A percentile compares a stretch with the other conserved stretches of the same genome.
Evolutionary conservation across 1,284 basidiomycete genomes (phyloP).

Genomic region (Taiwanofungus camphoratus): DNA sequence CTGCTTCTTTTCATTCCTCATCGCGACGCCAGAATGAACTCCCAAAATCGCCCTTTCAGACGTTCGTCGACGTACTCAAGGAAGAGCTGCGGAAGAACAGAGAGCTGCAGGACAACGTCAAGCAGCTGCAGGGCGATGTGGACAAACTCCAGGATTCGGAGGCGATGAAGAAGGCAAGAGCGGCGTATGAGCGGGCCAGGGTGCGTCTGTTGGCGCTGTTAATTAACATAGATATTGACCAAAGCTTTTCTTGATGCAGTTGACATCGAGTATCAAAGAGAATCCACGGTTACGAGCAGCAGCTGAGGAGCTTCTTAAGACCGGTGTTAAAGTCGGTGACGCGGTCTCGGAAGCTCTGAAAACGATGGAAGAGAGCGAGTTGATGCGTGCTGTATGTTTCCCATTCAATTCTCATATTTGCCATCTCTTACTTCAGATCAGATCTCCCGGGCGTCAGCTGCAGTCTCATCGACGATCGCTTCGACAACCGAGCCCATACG

Average conservation of each 20-base stretch:
- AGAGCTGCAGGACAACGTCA: constrained; percentile 93
- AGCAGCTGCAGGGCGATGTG: constrained; percentile 96
- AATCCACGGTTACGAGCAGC: constrained; percentile 90
- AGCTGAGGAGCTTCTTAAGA: constrained; percentile 85
- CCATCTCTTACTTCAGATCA: constrained; percentile 23
- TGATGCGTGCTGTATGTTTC: constrained; percentile 74
- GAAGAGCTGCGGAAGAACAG: constrained; percentile 96
- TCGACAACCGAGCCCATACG: constrained; percentile 89
- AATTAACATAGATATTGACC: constrained; percentile 5
- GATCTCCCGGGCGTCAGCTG: constrained; percentile 77
- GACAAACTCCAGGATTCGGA: constrained; percentile 96
- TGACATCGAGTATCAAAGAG: constrained; percentile 93
- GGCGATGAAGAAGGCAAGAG: constrained; percentile 89
- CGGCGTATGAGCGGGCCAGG: constrained; percentile 90
- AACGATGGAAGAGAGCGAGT: constrained; percentile 92
- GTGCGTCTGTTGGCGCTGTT: constrained; percentile 43
- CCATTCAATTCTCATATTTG: not conserved
- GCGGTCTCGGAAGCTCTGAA: constrained; percentile 88
- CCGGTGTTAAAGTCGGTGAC: constrained; percentile 90
- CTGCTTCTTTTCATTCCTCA: constrained; percentile 61
- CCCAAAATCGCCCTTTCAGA: constrained; percentile 93
- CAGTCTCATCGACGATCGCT: constrained; percentile 74
- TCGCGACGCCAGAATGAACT: constrained; percentile 54
- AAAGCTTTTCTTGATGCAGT: constrained; percentile 42
- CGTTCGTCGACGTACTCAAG: constrained; percentile 90